Conservation (phyloP, 495 filamentous ascomycete species). For the Neurospora discreta region DNA sequence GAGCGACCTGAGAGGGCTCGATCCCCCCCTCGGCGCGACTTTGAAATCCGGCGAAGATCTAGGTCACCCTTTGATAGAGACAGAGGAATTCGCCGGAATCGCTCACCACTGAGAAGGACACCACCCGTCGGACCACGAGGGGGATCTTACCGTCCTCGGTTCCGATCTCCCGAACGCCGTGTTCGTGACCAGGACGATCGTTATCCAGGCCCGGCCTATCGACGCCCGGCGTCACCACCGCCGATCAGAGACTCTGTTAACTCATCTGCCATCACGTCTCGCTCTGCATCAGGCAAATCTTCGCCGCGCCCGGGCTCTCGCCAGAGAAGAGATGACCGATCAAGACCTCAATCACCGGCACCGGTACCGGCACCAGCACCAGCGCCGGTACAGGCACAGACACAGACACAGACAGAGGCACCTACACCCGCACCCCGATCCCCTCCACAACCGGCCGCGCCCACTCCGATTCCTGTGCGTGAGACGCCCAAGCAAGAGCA, state of each 20-base stretch:
- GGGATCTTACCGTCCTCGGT: constrained; percentile 30
- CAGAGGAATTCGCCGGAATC: constrained; percentile 23
- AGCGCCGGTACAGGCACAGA: neutral
- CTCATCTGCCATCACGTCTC: constrained; percentile 31
- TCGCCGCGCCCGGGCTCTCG: constrained; percentile 30
- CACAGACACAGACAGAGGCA: neutral
- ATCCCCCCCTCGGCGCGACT: constrained; percentile 19
- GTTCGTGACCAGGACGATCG: constrained; percentile 34
- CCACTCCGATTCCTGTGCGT: constrained; percentile 10
- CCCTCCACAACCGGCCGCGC: constrained; percentile 7
- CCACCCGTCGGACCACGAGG: constrained; percentile 23
- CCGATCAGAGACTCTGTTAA: constrained; percentile 31
- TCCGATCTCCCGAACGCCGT: constrained; percentile 33
- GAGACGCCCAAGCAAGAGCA: constrained; percentile 18
- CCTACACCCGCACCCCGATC: constrained; percentile 15
- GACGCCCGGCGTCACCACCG: constrained; percentile 24
- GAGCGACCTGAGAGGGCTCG: constrained; percentile 14
- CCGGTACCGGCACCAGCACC: constrained; percentile 6
- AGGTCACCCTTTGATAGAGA: constrained; percentile 37
- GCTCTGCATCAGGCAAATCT: constrained; percentile 30
- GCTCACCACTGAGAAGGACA: constrained; percentile 28
- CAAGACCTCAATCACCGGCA: constrained; percentile 26
- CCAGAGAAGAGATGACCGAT: constrained; percentile 31
- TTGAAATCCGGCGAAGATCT: constrained; percentile 27
- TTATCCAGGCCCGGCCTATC: constrained; percentile 22